Base-by-base conservation (phyloP, 495 filamentous ascomycete species). In the Mytilinidion resinicola region DNA sequence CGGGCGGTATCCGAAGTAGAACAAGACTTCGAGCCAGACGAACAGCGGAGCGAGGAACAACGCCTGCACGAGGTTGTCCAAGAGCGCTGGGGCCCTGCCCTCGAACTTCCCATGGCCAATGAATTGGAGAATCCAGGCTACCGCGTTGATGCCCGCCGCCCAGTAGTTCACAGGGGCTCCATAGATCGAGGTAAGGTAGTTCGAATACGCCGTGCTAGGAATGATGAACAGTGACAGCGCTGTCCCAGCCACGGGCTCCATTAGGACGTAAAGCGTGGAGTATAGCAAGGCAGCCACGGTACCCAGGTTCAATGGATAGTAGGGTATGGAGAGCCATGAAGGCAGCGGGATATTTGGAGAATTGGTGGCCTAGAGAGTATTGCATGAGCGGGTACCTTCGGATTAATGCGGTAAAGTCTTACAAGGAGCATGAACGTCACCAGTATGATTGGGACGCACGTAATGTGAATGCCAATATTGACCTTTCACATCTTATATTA, bases 11-110 rank as follows among this genome's bases (percentile, higher is more conserved):
- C 93, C 93, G 53, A 92, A 83, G 66, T 78, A 84, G 75, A 98
- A 98, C 20, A 98, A 75, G 15, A 95, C 74, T 77, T 98, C 92
- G 69, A 98, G 86, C 88, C 92, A 98, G 34, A 97, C 91, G 67
- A 98, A 98, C 62, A 98, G 83, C n/a, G 93, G 93, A 0, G 93
- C 93, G n/a, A 97, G 79, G 58, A 98, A 85, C 53, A 96, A 67
- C 21, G 93, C 91, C 71, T 96, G 92, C 21, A 91, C 78, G 36
- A 96, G 72, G 67, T 96, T 97, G 72, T 96, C 92, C 61, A 96
- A 72, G 58, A 96, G 67, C 11, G 92, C 92, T 10, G 93, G 93
- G 1, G 91, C 89, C 41, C 92, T 78, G 21, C 88, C 83, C 73
- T 97, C 93, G 65, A 88, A 98, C 9, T 79, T 82, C 15, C 92